Base-by-base conservation (phyloP, 2,329 filamentous ascomycete species). In the Aspergillus quadrilineatus region DNA sequence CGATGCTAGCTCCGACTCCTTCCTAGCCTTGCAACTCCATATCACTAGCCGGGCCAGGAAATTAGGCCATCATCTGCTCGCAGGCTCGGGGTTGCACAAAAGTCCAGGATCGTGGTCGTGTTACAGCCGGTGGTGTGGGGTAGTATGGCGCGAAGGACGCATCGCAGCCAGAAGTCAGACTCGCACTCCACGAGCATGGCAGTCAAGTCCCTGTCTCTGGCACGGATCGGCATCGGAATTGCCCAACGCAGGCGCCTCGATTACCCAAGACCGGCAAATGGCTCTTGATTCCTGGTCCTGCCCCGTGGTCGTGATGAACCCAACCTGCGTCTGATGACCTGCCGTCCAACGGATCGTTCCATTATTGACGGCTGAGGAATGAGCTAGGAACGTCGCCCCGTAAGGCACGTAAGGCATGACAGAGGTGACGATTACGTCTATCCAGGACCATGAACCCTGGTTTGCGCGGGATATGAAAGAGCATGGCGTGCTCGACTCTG, bases 241-340 rank as follows among this genome's bases (percentile, higher is more conserved):
- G 39, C 60, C 60, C 45, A 61, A 56, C 29, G 36, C 22, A 60
- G 59, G 37, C 37, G 44, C 55, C 55, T 57, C 50, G 55, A 55
- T 58, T 58, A 48, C 60, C 56, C 51, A 61, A 60, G 50, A 55
- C 46, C 44, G 56, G 57, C 42, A 60, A 22, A 22, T 54, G 46
- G 15, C 41, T 46, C 22, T 52, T 41, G 14, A 26, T 29, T 34
- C 48, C 50, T 29, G 37, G 22, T 17, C 22, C 17, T 29, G 32
- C 47, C 6, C 34, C 17, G 36, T 32, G 30, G n/a, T 45, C 22
- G 9, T 50, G 39, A 56, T 34, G 28, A 14, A 17, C 36, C 26
- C 43, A 28, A 4, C 43, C 7, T 45, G 43, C n/a, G 28, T 36
- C 45, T 36, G 30, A 36, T 45, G 26, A 45, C 28, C 43, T 29